Conservation (phyloP, 768 basidiomycete species). For the Leccinum longicurvipes region DNA sequence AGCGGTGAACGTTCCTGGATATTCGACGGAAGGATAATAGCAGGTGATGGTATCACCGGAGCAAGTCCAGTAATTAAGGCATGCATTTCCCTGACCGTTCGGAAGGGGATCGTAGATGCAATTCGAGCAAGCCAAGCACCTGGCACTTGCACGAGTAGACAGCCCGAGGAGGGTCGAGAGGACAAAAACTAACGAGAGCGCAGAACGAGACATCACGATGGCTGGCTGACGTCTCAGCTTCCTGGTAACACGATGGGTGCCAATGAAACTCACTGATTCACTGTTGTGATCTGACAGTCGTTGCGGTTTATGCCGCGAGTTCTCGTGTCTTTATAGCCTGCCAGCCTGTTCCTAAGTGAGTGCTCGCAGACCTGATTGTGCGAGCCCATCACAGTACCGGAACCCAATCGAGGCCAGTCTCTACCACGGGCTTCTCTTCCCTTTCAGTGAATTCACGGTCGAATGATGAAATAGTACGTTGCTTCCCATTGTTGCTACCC, state of each 20-base stretch:
- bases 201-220: neutral
- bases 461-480: neutral
- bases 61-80: conserved; percentile 11
- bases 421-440: neutral
- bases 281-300: neutral
- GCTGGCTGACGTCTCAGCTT: neutral
- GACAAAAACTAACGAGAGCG: neutral
- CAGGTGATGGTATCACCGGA: conserved; percentile 6
- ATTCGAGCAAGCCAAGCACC: conserved; percentile 3
- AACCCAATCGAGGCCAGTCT: neutral
- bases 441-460: neutral
- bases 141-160: neutral
- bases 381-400: neutral
- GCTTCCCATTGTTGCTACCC: too few species aligned
- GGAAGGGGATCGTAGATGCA: conserved; percentile 3
- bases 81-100: conserved; percentile 1
- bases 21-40: conserved; percentile 12
- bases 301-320: neutral
- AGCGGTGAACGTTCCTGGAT: conserved; percentile 9
- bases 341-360: neutral
- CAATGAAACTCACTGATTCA: neutral
- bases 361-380: neutral
- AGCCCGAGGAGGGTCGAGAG: conserved; percentile 1
- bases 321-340: neutral
- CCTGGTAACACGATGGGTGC: neutral